Conservation (phyloP, 139 green algal genomes). For the Chlorella sp. region DNA sequence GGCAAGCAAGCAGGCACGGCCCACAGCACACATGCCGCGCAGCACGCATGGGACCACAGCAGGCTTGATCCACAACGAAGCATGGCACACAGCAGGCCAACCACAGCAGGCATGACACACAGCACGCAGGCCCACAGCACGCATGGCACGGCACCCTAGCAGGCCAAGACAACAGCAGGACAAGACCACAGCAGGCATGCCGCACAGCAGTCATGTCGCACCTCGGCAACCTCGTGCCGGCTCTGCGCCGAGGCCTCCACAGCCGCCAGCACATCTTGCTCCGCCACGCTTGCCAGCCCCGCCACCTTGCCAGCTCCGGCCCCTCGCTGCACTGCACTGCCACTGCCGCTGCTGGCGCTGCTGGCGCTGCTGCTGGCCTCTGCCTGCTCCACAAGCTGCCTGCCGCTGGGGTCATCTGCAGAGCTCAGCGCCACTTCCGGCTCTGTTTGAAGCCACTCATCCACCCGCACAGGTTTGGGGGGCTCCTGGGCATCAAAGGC, state of each 20-base stretch:
- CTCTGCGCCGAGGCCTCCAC: constrained; percentile 23
- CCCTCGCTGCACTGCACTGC: background rate
- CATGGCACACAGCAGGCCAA: background rate
- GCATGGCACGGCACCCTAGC: background rate
- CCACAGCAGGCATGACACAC: background rate
- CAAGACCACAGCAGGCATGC: background rate
- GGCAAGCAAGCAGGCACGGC: no score
- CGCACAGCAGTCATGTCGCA: no score
- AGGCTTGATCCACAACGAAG: no score
- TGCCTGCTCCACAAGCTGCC: background rate
- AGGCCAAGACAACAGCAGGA: background rate
- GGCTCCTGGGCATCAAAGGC: background rate
- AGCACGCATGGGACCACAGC: no score
- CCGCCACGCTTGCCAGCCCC: background rate
- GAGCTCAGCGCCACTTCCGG: background rate
- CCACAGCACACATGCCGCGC: no score
- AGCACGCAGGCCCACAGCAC: background rate
- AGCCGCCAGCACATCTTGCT: background rate
- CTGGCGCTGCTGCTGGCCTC: background rate
- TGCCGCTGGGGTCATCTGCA: background rate
- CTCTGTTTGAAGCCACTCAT: no score
- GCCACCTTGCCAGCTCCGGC: background rate
- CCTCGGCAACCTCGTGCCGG: constrained; percentile 24
- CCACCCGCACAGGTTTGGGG: no score
- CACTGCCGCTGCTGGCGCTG: background rate